phyloP scores from a whole-genome alignment of 164 flowering plant species.

The Vitis labrusca region DNA sequence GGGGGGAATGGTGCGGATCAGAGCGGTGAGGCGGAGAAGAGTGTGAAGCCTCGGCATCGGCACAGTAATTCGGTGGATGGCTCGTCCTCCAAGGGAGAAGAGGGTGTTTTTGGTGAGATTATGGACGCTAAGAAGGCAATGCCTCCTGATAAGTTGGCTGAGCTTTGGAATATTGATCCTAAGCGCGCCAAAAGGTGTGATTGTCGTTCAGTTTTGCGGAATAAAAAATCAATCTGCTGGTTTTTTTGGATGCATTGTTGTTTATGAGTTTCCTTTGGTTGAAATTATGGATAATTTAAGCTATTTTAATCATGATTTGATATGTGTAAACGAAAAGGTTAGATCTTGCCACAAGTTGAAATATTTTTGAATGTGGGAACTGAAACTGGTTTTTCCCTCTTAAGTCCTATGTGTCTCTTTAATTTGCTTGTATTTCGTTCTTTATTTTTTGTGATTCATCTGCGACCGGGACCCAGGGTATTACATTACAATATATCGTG shows the following conservation, averaged over 20 bases:
- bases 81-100: slow-evolving; percentile 6
- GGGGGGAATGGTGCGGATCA: background rate
- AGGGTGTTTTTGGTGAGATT: slow-evolving; percentile 19
- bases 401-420: no score
- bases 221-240: background rate
- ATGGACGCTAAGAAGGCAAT: slow-evolving; percentile 50
- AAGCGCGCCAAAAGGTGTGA: slow-evolving; percentile 48
- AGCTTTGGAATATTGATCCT: slow-evolving; percentile 45
- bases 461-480: no score
- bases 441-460: no score
- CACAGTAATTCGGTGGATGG: slow-evolving; percentile 38
- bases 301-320: background rate
- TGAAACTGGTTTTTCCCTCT: background rate
- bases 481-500: no score
- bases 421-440: no score
- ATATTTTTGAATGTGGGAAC: background rate
- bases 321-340: background rate
- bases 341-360: no score
- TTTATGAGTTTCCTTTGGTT: background rate
- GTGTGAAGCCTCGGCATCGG: slow-evolving; percentile 25
- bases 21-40: slow-evolving; percentile 18
- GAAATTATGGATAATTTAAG: background rate
- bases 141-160: slow-evolving; percentile 48
- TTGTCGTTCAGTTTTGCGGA: background rate
- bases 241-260: background rate